These are phyloP conservation scores for Capronia americana DNA, from an alignment of 2,329 filamentous ascomycete genomes.

Conservation along the genomic window DNA sequence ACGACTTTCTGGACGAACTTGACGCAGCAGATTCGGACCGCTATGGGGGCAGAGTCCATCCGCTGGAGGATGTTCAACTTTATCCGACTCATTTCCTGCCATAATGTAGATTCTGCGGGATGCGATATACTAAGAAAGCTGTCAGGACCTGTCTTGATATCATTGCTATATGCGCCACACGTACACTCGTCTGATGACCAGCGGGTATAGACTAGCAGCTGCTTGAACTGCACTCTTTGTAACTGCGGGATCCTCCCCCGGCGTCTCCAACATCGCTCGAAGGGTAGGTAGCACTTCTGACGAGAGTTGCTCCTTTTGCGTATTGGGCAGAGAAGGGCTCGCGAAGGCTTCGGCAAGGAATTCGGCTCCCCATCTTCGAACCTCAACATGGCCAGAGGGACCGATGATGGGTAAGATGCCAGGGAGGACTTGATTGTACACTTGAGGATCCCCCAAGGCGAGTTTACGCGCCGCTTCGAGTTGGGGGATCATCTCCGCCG, in stretches of 20 bases:
- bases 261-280: slow-evolving; percentile 70
- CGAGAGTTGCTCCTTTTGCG: slow-evolving; percentile 81
- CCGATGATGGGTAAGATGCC: slow-evolving; percentile 92
- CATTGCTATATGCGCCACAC: slow-evolving; percentile 52
- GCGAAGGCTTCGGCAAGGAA: slow-evolving; percentile 96
- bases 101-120: slow-evolving; percentile 77
- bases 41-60: slow-evolving; percentile 80
- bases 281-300: slow-evolving; percentile 79
- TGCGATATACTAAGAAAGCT: slow-evolving; percentile 74
- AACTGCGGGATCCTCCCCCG: slow-evolving; percentile 78
- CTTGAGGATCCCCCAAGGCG: slow-evolving; percentile 81
- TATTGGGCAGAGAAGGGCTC: slow-evolving; percentile 77
- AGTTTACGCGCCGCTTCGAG: slow-evolving; percentile 89
- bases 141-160: slow-evolving; percentile 24
- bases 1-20: slow-evolving; percentile 96
- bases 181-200: slow-evolving; percentile 93
- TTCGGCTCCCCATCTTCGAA: slow-evolving; percentile 94
- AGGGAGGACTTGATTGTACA: slow-evolving; percentile 90
- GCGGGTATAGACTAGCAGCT: slow-evolving; percentile 88
- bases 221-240: slow-evolving; percentile 87
- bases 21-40: slow-evolving; percentile 90
- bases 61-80: slow-evolving; percentile 86
- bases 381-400: slow-evolving; percentile 73
- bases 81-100: slow-evolving; percentile 86
- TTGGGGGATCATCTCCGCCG: slow-evolving; percentile 67